phyloP scores from a whole-genome alignment of 345 rosid species.

The Arabidopsis thaliana region DNA sequence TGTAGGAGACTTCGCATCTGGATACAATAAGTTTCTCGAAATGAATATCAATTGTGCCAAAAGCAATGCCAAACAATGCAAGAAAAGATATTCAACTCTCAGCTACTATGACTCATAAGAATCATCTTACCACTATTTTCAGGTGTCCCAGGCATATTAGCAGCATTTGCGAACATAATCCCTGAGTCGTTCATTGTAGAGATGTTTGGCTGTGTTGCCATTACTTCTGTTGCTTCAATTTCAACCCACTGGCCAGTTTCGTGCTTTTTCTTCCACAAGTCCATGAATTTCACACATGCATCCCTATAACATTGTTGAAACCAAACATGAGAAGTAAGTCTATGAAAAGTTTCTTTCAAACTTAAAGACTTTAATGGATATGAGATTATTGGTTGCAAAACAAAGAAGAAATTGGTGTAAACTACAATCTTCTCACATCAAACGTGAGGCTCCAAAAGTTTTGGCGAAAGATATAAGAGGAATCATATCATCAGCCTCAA shows the following conservation, averaged over 20 bases:
- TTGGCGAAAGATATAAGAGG: slow-evolving; percentile 80
- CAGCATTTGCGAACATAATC: slow-evolving; percentile 59
- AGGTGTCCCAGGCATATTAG: slow-evolving; percentile 60
- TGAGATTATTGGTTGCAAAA: slow-evolving; percentile 4
- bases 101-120: slow-evolving; percentile 6
- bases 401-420: background rate
- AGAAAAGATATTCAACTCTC: background rate
- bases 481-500: slow-evolving; percentile 75
- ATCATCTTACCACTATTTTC: slow-evolving; percentile 58
- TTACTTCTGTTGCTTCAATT: slow-evolving; percentile 75
- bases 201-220: slow-evolving; percentile 60
- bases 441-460: slow-evolving; percentile 86
- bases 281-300: slow-evolving; percentile 77
- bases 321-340: slow-evolving; percentile 22
- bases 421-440: slow-evolving; percentile 55
- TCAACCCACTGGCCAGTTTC: slow-evolving; percentile 96
- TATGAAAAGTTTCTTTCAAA: slow-evolving; percentile 8
- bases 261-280: slow-evolving; percentile 93
- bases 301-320: slow-evolving; percentile 63
- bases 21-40: slow-evolving; percentile 9
- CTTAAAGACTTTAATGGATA: background rate
- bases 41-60: slow-evolving; percentile 15
- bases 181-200: slow-evolving; percentile 68
- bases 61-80: slow-evolving; percentile 24
- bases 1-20: slow-evolving; percentile 64